Evolutionary conservation across 495 filamentous ascomycete genomes (phyloP).

Genomic region (Choiromyces venosus): DNA sequence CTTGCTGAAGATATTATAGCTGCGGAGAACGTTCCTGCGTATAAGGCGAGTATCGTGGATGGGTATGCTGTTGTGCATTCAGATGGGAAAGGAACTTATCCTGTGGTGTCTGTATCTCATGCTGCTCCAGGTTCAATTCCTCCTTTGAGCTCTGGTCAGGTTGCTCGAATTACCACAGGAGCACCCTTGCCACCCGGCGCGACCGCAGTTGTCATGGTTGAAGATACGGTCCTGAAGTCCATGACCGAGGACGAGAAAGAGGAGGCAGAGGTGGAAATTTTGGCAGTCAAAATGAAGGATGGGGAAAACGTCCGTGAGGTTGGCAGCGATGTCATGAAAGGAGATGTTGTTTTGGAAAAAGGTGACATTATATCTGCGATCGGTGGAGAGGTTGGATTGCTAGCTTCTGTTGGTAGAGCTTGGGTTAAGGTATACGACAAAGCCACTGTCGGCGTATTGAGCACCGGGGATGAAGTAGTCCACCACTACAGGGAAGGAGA

Average conservation of each 20-base stretch:
- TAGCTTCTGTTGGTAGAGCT: conserved; percentile 73
- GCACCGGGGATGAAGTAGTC: conserved; percentile 93
- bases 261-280: conserved; percentile 79
- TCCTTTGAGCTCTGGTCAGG: conserved; percentile 62
- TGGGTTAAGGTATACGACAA: conserved; percentile 70
- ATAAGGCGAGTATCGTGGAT: conserved; percentile 92
- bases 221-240: conserved; percentile 72
- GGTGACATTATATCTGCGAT: conserved; percentile 74
- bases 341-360: conserved; percentile 62
- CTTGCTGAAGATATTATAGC: conserved; percentile 79
- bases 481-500: conserved; percentile 59
- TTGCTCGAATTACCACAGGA: conserved; percentile 88
- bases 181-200: conserved; percentile 85
- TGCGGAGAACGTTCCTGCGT: conserved; percentile 79
- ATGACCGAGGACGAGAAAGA: conserved; percentile 74
- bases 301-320: conserved; percentile 88
- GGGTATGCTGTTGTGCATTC: conserved; percentile 77
- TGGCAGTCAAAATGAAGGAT: conserved; percentile 63
- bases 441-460: conserved; percentile 78
- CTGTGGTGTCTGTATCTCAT: conserved; percentile 80
- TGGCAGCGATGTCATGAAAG: conserved; percentile 74
- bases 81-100: conserved; percentile 61
- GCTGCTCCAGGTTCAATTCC: conserved; percentile 60
- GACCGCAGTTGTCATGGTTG: conserved; percentile 93
- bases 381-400: conserved; percentile 83